These are phyloP conservation scores for Halenospora varia DNA, from an alignment of 495 filamentous ascomycete species.

Conservation along the genomic window DNA sequence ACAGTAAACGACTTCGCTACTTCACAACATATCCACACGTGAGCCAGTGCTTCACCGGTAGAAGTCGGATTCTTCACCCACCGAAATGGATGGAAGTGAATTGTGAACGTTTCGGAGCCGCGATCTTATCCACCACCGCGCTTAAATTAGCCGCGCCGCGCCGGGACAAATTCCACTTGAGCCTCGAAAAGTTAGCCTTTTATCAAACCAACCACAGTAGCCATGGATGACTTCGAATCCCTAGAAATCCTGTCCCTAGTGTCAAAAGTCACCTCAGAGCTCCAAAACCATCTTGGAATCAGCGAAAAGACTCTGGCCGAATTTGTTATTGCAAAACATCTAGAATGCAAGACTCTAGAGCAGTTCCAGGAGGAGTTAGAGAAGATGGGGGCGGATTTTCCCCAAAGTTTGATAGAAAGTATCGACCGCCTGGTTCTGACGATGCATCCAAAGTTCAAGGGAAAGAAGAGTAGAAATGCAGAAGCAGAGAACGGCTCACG, in stretches of 20 bases:
- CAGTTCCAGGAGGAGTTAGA: slow-evolving; percentile 71
- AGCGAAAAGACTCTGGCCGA: slow-evolving; percentile 93
- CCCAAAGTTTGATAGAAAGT: slow-evolving; percentile 83
- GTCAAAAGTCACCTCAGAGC: slow-evolving; percentile 88
- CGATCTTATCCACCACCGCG: too few relatives aligned
- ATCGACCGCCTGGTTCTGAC: slow-evolving; percentile 83
- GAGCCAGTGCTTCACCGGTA: too few relatives aligned
- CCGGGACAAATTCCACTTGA: not conserved
- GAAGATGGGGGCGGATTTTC: slow-evolving; percentile 80
- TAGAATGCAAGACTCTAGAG: slow-evolving; percentile 62
- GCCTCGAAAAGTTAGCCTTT: not conserved
- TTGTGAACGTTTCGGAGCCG: too few relatives aligned
- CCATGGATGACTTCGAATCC: slow-evolving; percentile 86
- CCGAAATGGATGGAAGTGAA: too few relatives aligned
- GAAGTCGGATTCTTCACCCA: too few relatives aligned
- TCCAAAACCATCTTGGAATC: slow-evolving; percentile 90
- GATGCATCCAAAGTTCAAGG: slow-evolving; percentile 85
- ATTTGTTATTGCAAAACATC: slow-evolving; percentile 87
- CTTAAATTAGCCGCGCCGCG: not conserved
- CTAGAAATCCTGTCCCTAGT: slow-evolving; percentile 92
- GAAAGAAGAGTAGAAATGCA: slow-evolving; percentile 28
- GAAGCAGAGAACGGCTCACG: slow-evolving; percentile 30
- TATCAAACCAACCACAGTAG: not conserved
- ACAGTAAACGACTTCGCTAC: too few relatives aligned
- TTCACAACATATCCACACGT: too few relatives aligned